Conservation (phyloP, 2,329 filamentous ascomycete genomes). For the Fusarium incarnatum region DNA sequence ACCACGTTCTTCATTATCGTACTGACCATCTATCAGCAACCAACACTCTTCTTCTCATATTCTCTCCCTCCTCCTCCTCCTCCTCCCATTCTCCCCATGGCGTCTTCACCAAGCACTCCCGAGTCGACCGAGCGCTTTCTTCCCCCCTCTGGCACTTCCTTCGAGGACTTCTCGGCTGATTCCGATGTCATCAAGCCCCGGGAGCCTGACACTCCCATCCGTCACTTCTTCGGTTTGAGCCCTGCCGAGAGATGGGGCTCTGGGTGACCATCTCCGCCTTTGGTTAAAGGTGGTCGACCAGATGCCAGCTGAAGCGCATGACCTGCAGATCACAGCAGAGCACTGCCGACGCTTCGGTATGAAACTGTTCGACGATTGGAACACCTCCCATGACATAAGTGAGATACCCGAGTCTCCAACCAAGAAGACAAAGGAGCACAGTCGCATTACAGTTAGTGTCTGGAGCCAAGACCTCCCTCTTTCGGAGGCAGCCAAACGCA, state of each 20-base stretch:
- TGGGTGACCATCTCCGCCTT: background rate
- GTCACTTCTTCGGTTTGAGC: background rate
- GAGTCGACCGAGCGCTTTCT: too few species aligned
- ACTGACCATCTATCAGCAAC: background rate
- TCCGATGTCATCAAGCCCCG: background rate
- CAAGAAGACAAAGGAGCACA: background rate
- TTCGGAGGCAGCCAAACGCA: background rate
- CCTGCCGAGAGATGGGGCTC: background rate
- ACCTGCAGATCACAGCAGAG: background rate
- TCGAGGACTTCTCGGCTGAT: rapidly evolving
- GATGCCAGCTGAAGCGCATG: background rate
- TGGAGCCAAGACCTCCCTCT: background rate
- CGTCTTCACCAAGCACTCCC: rapidly evolving
- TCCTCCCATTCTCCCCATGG: background rate
- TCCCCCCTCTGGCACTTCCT: too few species aligned
- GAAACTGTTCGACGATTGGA: background rate
- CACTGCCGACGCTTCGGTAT: background rate
- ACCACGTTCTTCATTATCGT: background rate
- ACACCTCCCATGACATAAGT: rapidly evolving
- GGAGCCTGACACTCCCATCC: background rate
- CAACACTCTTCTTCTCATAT: too few species aligned
- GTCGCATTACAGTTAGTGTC: background rate
- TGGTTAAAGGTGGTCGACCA: background rate
- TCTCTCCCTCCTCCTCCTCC: too few species aligned
- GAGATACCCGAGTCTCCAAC: background rate